phyloP scores from a whole-genome alignment of 2,329 filamentous ascomycete species.

The Drechslerella dactyloides region DNA sequence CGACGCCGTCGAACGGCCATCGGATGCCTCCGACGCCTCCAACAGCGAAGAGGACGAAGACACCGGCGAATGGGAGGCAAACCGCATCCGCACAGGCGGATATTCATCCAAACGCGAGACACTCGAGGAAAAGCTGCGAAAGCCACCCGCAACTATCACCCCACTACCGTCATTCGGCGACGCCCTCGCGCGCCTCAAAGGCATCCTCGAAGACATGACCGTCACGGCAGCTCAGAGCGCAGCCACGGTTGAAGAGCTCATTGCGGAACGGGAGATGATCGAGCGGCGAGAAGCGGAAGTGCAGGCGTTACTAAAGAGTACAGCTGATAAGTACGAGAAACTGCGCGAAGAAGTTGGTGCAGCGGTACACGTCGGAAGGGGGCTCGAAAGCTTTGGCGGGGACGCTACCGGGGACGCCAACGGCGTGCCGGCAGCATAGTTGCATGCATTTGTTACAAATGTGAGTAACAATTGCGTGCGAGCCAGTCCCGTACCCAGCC shows the following conservation, averaged over 20 bases:
- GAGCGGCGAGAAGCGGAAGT: conserved; percentile 36
- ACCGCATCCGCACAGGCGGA: conserved; percentile 39
- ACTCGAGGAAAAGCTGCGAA: conserved; percentile 35
- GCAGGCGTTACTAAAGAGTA: conserved; percentile 31
- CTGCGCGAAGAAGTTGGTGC: conserved; percentile 36
- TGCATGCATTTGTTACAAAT: no score
- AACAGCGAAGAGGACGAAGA: conserved; percentile 18
- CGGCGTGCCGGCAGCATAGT: no score
- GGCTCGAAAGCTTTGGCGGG: conserved; percentile 43
- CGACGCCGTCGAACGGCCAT: conserved; percentile 40
- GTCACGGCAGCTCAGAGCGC: conserved; percentile 17
- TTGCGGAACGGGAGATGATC: conserved; percentile 43
- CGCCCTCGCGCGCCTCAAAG: conserved; percentile 25
- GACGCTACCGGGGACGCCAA: neutral
- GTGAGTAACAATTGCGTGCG: no score
- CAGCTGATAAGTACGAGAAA: conserved; percentile 40
- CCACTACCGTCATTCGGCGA: conserved; percentile 39
- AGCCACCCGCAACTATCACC: conserved; percentile 37
- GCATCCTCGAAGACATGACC: conserved; percentile 34
- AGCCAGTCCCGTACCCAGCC: no score
- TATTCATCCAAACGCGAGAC: conserved; percentile 43
- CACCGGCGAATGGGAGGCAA: conserved; percentile 39
- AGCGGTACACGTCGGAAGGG: conserved; percentile 40
- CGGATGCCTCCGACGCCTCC: conserved; percentile 27
- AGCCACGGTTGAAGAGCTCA: conserved; percentile 31